Conservation (phyloP, 1,284 basidiomycete genomes). For the Peniophora sp. region DNA sequence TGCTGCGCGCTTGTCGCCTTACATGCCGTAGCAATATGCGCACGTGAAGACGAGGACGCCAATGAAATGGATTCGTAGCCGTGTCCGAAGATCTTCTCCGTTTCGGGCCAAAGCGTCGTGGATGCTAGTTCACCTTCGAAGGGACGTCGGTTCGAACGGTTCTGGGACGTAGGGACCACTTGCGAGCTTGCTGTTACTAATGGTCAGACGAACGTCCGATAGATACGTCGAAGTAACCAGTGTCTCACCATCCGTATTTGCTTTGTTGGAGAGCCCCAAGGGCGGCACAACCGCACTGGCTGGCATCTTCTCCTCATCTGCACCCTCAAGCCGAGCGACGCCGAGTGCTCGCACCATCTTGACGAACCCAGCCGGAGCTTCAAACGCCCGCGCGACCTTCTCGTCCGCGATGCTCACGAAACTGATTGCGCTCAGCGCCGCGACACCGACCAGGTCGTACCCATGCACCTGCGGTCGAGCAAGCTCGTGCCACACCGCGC, state of each 20-base stretch:
- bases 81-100: constrained; percentile 96
- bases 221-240: neutral
- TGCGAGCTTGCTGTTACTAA: neutral
- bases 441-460: constrained; percentile 81
- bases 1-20: constrained; percentile 84
- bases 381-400: constrained; percentile 87
- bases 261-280: constrained; percentile 68
- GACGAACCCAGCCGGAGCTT: constrained; percentile 77
- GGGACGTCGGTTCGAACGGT: constrained; percentile 37
- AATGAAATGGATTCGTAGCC: constrained; percentile 91
- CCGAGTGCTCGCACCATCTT: constrained; percentile 44
- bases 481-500: constrained; percentile 74
- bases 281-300: constrained; percentile 70
- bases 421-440: constrained; percentile 66
- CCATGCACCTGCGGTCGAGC: constrained; percentile 90
- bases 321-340: constrained; percentile 36
- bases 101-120: constrained; percentile 92
- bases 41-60: constrained; percentile 60
- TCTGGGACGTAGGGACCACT: too few species aligned
- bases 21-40: constrained; percentile 86
- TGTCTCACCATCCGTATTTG: constrained; percentile 44
- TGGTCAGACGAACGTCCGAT: constrained; percentile 1
- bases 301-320: constrained; percentile 31
- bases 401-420: constrained; percentile 90
- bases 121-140: constrained; percentile 81